phyloP scores from a whole-genome alignment of 352 stramenopile genomes.

The Thalassiosira mediterranea region DNA sequence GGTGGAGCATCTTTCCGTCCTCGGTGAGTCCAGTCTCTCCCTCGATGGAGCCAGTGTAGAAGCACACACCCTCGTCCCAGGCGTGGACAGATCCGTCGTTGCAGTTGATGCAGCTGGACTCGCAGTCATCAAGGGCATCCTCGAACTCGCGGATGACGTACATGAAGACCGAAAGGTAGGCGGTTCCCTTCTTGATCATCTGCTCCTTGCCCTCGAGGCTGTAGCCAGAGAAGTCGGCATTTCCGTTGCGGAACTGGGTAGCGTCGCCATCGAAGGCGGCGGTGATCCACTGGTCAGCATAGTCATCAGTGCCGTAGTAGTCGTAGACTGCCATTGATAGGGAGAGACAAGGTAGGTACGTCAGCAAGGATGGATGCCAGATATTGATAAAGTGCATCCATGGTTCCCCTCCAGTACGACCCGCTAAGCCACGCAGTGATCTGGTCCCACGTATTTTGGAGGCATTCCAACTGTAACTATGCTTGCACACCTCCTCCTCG shows the following conservation, averaged over 20 bases:
- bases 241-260: constrained; percentile 53
- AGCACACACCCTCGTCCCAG: constrained; percentile 81
- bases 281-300: constrained; percentile 66
- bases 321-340: not conserved
- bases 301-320: constrained; percentile 63
- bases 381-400: too few relatives aligned
- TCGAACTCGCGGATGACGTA: constrained; percentile 77
- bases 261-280: constrained; percentile 53
- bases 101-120: constrained; percentile 49
- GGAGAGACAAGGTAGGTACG: not conserved
- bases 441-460: too few relatives aligned
- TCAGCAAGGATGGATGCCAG: not conserved
- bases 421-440: too few relatives aligned
- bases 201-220: constrained; percentile 38
- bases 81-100: constrained; percentile 68
- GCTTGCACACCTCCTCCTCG: too few relatives aligned
- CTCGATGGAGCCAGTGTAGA: constrained; percentile 78
- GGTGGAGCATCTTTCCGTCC: constrained; percentile 59
- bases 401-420: too few relatives aligned
- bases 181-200: constrained; percentile 68
- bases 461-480: too few relatives aligned
- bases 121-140: constrained; percentile 72
- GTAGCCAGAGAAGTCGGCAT: constrained; percentile 61
- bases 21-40: constrained; percentile 48
- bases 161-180: constrained; percentile 72